Percentiles rank a stretch among this genome's conserved stretches.
Conservation (phyloP, 177 flowering plant genomes). For the Telopea speciosissima region DNA sequence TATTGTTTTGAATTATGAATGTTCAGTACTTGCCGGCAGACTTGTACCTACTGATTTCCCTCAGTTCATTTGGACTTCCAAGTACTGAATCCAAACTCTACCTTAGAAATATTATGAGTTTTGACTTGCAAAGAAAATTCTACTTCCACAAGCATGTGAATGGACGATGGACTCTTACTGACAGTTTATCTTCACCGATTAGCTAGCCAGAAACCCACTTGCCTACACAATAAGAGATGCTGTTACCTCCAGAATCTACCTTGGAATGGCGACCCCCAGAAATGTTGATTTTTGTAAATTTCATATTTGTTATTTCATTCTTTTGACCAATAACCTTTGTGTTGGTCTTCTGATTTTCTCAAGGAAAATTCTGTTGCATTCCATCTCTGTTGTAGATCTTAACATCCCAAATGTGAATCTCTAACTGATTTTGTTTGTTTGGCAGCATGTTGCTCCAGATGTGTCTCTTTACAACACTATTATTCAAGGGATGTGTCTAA, state of each 20-base stretch:
- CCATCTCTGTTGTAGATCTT: not conserved
- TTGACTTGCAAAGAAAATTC: not conserved
- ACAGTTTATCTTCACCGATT: not conserved
- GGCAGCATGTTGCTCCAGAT: constrained; percentile 45
- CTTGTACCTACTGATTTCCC: not conserved
- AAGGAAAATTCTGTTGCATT: too few relatives aligned
- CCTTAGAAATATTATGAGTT: not conserved
- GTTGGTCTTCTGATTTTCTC: not conserved
- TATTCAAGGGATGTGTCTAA: constrained; percentile 74
- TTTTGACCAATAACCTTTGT: not conserved
- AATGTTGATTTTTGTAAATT: not conserved
- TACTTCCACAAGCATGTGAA: not conserved
- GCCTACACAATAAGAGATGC: not conserved
- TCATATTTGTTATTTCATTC: not conserved
- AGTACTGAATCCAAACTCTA: not conserved
- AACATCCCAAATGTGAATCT: not conserved
- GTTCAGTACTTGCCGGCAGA: not conserved
- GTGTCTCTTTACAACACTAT: constrained; percentile 66
- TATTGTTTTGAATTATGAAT: not conserved
- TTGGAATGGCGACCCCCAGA: not conserved
- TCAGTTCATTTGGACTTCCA: not conserved
- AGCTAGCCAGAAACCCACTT: not conserved
- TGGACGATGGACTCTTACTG: not conserved
- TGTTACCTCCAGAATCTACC: not conserved
- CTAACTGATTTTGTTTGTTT: constrained; percentile 7